Evolutionary conservation across 129 eudicot species (phyloP).

Genomic region (Lonicera japonica): DNA sequence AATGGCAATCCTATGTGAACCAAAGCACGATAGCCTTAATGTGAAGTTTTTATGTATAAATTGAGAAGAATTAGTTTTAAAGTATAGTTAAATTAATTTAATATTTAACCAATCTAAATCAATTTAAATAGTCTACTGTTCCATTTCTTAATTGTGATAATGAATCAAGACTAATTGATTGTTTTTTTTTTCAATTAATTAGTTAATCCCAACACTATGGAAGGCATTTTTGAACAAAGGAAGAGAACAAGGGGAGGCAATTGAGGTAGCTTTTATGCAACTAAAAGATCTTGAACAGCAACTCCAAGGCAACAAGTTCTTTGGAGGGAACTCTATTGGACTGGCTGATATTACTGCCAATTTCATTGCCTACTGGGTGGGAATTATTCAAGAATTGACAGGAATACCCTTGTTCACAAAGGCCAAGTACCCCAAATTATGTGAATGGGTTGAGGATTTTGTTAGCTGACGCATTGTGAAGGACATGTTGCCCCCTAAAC

Average conservation of each 20-base stretch:
- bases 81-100: too few relatives aligned
- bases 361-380: neutral
- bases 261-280: neutral
- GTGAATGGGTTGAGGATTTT: neutral
- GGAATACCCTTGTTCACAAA: neutral
- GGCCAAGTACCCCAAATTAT: neutral
- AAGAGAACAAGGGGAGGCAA: neutral
- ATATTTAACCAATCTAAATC: too few relatives aligned
- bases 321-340: neutral
- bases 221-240: neutral
- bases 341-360: neutral
- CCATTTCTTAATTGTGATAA: neutral
- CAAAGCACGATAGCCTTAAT: too few relatives aligned
- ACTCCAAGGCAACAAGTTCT: too few relatives aligned
- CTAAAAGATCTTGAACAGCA: too few relatives aligned
- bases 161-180: too few relatives aligned
- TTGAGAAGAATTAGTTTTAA: too few relatives aligned
- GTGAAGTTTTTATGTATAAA: too few relatives aligned
- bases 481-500: neutral
- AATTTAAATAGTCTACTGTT: neutral
- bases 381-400: neutral
- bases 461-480: neutral
- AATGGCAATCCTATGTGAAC: too few relatives aligned
- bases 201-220: neutral
- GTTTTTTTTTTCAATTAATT: too few relatives aligned